Base-by-base conservation (phyloP, 2,329 filamentous ascomycete species). In the Didymosphaeria variabile region DNA sequence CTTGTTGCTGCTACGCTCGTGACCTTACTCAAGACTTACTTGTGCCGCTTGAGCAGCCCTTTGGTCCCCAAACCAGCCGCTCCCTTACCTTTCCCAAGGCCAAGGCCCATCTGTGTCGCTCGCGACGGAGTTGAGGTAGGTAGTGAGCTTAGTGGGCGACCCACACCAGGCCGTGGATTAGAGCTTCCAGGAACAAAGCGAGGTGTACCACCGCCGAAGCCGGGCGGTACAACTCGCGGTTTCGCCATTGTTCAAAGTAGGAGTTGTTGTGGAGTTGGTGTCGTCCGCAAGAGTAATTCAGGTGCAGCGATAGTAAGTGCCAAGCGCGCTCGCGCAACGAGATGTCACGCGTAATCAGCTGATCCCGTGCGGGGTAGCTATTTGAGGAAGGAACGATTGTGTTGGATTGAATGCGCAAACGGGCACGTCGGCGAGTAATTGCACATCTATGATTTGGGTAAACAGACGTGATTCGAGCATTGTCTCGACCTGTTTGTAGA, bases 51-150 rank as follows among this genome's bases (percentile, higher is more conserved):
- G 0, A 68, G n/a, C 0, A 31, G 8, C 1, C 55, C 60, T 3
- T 69, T 68, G 7, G 4, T n/a, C 2, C 53, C 53, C 5, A 55
- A 29, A 1, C 53, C 53, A 9, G 17, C 53, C 0, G 32, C 47
- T 10, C 63, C 66, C 32, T 69, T 69, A 0, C 69, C 72, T 13
- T 67, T 71, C 5, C 70, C 70, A 4, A 70, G 26, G 1, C 70
- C 72, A 0, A 74, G 55, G 0, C 70, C 66, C 1, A 67, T 50
- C n/a, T 67, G 54, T 1, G 50, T 58, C 0, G 62, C 63, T 15
- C 68, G 63, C 1, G 69, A 64, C 6, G 56, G 58, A 9, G 42
- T 17, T 13, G 64, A 47, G 1, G 58, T 46, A 0, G 45, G 26
- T 29, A 29, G 26, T 29, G 26, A 29, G 26, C 26, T 6, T 6